A percentile compares a stretch with the other conserved stretches of the same genome.
phyloP scores from a whole-genome alignment of 148 eudicot species.

The Chenopodium suecicum region DNA sequence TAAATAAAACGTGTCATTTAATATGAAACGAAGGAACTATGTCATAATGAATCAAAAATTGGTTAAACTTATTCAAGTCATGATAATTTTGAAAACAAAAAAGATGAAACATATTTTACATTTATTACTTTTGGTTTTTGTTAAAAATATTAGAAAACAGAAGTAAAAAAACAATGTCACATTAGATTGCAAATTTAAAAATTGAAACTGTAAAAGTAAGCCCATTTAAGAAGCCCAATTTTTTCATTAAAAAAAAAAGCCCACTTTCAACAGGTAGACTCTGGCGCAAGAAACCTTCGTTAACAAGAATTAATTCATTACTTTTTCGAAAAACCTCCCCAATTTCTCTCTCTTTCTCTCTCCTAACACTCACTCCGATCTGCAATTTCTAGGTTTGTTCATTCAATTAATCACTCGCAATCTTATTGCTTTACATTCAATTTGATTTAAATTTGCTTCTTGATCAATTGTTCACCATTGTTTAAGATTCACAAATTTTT shows the following conservation, averaged over 20 bases:
- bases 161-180: too few relatives aligned
- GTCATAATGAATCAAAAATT: too few relatives aligned
- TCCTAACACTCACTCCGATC: constrained; percentile 10
- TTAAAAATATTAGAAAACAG: too few relatives aligned
- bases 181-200: too few relatives aligned
- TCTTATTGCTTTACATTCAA: neutral
- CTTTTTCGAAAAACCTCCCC: neutral
- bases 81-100: too few relatives aligned
- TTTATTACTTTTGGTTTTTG: too few relatives aligned
- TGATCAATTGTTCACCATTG: neutral
- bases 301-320: neutral
- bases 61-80: too few relatives aligned
- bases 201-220: too few relatives aligned
- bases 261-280: constrained; percentile 8
- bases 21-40: too few relatives aligned
- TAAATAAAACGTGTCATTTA: too few relatives aligned
- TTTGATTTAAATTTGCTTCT: neutral
- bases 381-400: neutral
- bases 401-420: neutral
- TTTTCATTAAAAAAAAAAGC: neutral
- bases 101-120: too few relatives aligned
- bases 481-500: neutral
- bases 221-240: neutral
- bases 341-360: neutral
- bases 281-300: constrained; percentile 27